These are phyloP conservation scores for Colletotrichum incanum DNA, from an alignment of 2,329 filamentous ascomycete genomes.

Conservation along the genomic window DNA sequence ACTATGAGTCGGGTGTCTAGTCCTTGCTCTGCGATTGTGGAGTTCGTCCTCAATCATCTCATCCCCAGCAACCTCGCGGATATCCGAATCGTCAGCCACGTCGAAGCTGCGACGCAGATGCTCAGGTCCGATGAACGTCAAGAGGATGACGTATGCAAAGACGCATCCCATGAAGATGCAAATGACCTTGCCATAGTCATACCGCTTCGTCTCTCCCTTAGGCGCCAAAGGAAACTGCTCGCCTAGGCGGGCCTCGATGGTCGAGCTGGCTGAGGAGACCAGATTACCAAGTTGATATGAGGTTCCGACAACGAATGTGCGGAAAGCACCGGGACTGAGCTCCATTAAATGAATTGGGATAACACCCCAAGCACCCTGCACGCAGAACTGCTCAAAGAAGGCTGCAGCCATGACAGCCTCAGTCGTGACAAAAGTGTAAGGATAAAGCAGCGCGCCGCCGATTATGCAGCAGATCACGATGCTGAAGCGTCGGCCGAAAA, in stretches of 20 bases:
- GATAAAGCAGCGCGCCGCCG: slow-evolving; percentile 86
- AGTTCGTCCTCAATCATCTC: slow-evolving; percentile 48
- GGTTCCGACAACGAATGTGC: slow-evolving; percentile 82
- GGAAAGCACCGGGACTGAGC: slow-evolving; percentile 79
- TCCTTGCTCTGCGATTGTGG: slow-evolving; percentile 16
- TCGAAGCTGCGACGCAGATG: slow-evolving; percentile 67
- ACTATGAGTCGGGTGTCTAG: not conserved
- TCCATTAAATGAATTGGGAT: slow-evolving; percentile 87
- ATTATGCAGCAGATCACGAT: slow-evolving; percentile 76
- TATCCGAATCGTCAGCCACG: slow-evolving; percentile 63
- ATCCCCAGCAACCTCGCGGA: slow-evolving; percentile 62
- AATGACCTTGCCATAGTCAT: slow-evolving; percentile 87
- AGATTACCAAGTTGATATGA: slow-evolving; percentile 86
- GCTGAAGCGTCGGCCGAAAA: slow-evolving; percentile 78
- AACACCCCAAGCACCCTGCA: slow-evolving; percentile 83
- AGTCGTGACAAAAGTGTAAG: slow-evolving; percentile 80
- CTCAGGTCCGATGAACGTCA: slow-evolving; percentile 76
- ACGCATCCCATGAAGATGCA: slow-evolving; percentile 94
- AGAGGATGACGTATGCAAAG: slow-evolving; percentile 73
- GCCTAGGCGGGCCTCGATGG: slow-evolving; percentile 83
- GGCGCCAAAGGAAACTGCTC: slow-evolving; percentile 80
- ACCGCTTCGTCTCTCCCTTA: slow-evolving; percentile 65
- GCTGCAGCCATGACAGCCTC: slow-evolving; percentile 81
- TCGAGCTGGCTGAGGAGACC: slow-evolving; percentile 77
- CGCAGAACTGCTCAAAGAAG: slow-evolving; percentile 88